Percentiles rank a stretch among this genome's conserved stretches.
Conservation (phyloP, 805 yeast genomes). For the Candida silvicultrix region DNA sequence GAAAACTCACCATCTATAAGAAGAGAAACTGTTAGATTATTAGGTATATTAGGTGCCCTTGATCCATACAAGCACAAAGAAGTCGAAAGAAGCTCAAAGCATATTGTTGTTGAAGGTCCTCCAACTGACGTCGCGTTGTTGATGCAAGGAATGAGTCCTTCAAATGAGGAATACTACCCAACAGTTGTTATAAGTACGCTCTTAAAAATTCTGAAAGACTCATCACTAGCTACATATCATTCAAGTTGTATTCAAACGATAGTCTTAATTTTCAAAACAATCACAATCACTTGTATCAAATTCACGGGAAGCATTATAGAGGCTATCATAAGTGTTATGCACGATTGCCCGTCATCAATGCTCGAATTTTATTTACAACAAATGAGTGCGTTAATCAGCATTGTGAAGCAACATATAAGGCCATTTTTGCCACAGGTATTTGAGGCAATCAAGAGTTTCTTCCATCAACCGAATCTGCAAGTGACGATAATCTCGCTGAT, state of each 20-base stretch:
- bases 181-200: conserved; percentile 87
- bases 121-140: conserved; percentile 84
- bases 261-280: conserved; percentile 81
- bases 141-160: conserved; percentile 93
- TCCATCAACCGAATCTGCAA: conserved; percentile 56
- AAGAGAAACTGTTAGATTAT: conserved; percentile 79
- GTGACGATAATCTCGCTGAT: conserved; percentile 73
- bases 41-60: conserved; percentile 93
- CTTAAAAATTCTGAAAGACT: conserved; percentile 78
- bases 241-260: conserved; percentile 92
- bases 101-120: conserved; percentile 61
- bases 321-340: conserved; percentile 81
- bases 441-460: conserved; percentile 68
- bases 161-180: conserved; percentile 88
- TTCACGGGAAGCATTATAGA: conserved; percentile 85
- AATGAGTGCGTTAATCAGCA: conserved; percentile 66
- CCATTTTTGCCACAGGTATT: conserved; percentile 76
- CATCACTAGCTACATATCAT: conserved; percentile 80
- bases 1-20: conserved; percentile 71
- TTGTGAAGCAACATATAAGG: conserved; percentile 86
- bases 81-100: conserved; percentile 65
- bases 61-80: conserved; percentile 96
- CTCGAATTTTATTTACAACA: conserved; percentile 88
- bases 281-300: conserved; percentile 86
- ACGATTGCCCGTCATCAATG: conserved; percentile 69